Conservation (phyloP, 352 stramenopile species). For the Globisporangium middletonii region DNA sequence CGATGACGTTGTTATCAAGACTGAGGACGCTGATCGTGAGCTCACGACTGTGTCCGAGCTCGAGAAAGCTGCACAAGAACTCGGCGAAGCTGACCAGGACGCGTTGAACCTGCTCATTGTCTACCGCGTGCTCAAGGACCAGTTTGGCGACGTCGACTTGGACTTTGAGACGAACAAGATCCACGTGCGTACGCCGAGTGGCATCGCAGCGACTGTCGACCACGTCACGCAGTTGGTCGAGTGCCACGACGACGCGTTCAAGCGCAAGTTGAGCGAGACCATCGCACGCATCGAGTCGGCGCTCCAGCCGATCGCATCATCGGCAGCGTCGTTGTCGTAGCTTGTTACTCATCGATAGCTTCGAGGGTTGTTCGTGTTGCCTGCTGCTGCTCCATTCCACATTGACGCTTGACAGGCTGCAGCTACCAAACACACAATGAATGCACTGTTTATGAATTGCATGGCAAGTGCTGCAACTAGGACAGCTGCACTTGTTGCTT, state of each 20-base stretch:
- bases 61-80: slow-evolving; percentile 52
- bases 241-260: slow-evolving; percentile 65
- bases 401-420: neutral
- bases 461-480: neutral
- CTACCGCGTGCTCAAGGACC: slow-evolving; percentile 79
- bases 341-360: too few species aligned
- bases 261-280: slow-evolving; percentile 60
- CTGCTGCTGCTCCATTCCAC: neutral
- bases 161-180: slow-evolving; percentile 88
- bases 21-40: slow-evolving; percentile 1
- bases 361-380: too few species aligned
- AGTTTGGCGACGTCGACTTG: slow-evolving; percentile 81
- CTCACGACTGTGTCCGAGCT: slow-evolving; percentile 26
- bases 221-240: slow-evolving; percentile 58
- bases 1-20: slow-evolving; percentile 18
- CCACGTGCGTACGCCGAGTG: slow-evolving; percentile 74
- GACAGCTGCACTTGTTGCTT: neutral
- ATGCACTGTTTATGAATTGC: neutral
- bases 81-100: slow-evolving; percentile 72
- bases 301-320: slow-evolving; percentile 54
- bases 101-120: slow-evolving; percentile 80
- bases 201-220: slow-evolving; percentile 56
- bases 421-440: too few species aligned
- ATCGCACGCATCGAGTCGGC: slow-evolving; percentile 61
- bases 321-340: too few species aligned